Percentiles rank a stretch among this genome's conserved stretches.
Evolutionary conservation across 306 rosid species (phyloP).

Genomic region (Corylus avellana): DNA sequence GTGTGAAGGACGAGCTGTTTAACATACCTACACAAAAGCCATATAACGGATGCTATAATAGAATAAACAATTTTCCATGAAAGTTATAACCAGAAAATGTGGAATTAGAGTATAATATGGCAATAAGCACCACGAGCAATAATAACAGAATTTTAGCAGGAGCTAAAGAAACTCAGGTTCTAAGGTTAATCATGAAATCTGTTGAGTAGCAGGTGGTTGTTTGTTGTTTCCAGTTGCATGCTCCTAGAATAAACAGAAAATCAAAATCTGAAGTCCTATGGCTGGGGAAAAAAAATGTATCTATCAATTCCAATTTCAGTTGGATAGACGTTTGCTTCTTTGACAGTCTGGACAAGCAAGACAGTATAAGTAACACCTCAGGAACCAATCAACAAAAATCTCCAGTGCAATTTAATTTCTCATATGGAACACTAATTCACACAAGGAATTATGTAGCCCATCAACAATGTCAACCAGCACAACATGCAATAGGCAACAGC

Average conservation of each 20-base stretch:
- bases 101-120: not conserved
- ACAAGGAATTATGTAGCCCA: not conserved
- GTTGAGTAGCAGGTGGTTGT: not conserved
- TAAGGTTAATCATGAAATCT: not conserved
- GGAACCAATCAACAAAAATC: not conserved
- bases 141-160: not conserved
- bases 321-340: not conserved
- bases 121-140: not conserved
- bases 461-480: constrained; percentile 5
- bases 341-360: constrained; percentile 2
- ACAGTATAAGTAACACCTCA: not conserved
- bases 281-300: not conserved
- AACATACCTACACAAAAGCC: too few species aligned
- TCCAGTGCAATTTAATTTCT: not conserved
- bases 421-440: not conserved
- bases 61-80: not conserved
- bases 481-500: not conserved
- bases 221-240: not conserved
- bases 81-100: not conserved
- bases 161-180: not conserved
- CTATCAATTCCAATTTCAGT: constrained; percentile 2
- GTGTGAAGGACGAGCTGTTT: too few species aligned
- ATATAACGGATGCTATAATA: not conserved
- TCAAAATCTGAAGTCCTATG: not conserved
- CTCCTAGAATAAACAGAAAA: not conserved